Percentiles rank a stretch among this genome's conserved stretches.
Evolutionary conservation across 192 early-diverging fungal species (phyloP).

Genomic region (Coemansia reversa): DNA sequence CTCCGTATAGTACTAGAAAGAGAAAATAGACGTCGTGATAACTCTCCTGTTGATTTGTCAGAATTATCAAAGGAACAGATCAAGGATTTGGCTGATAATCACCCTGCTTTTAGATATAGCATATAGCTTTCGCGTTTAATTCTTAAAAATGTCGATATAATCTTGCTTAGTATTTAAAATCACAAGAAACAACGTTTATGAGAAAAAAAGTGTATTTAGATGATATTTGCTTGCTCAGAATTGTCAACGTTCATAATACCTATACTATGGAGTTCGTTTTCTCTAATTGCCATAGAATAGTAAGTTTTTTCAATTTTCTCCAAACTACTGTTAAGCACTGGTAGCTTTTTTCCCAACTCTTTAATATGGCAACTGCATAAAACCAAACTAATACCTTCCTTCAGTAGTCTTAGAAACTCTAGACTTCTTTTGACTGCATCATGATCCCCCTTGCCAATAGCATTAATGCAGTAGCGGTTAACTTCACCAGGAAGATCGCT

Average conservation of each 20-base stretch:
- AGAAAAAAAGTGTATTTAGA: not conserved
- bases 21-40: conserved; percentile 41
- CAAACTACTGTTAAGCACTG: conserved; percentile 47
- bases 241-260: not conserved
- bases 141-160: not conserved
- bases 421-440: conserved; percentile 44
- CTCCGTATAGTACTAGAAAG: conserved; percentile 15
- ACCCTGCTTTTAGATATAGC: conserved; percentile 49
- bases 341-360: conserved; percentile 41
- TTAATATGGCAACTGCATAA: conserved; percentile 11
- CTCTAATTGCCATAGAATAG: conserved; percentile 47
- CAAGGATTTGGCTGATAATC: conserved; percentile 42
- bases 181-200: not conserved
- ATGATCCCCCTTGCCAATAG: conserved; percentile 51
- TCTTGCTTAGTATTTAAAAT: not conserved
- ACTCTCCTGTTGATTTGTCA: conserved; percentile 12
- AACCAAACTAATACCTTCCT: conserved; percentile 38
- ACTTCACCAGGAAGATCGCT: conserved; percentile 62
- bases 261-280: conserved; percentile 26
- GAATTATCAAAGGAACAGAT: conserved; percentile 23
- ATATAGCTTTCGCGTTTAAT: conserved; percentile 8
- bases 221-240: not conserved
- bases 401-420: conserved; percentile 46
- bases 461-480: conserved; percentile 60
- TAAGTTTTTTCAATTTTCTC: conserved; percentile 46